Conservation (phyloP, 768 basidiomycete species). For the Tulasnella sp. region DNA sequence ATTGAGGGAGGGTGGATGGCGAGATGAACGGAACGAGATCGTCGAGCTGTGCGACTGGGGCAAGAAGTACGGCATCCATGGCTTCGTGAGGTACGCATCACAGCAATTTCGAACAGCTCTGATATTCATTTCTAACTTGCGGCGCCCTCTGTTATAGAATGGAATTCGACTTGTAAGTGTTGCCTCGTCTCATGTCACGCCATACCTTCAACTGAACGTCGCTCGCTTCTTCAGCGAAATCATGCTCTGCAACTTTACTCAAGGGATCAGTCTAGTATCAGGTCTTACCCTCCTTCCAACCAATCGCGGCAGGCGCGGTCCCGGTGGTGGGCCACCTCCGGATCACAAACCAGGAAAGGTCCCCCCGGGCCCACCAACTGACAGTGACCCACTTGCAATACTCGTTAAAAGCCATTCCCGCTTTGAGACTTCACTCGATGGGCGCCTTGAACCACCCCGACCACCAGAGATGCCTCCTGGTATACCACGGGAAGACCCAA, state of each 20-base stretch:
- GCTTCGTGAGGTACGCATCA: slow-evolving; percentile 3
- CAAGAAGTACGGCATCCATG: slow-evolving; percentile 1
- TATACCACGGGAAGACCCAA: not conserved
- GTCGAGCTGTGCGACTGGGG: slow-evolving; percentile 12
- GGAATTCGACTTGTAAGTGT: slow-evolving; percentile 11
- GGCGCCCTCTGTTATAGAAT: not conserved
- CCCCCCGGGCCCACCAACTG: not conserved
- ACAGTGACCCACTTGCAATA: not conserved
- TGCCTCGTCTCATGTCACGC: not conserved
- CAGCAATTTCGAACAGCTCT: not conserved
- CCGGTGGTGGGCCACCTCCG: not conserved
- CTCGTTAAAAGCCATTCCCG: not conserved
- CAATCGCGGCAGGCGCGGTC: not conserved
- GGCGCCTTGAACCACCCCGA: not conserved
- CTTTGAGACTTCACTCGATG: not conserved
- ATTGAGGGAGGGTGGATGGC: slow-evolving; percentile 1
- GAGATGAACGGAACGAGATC: not conserved
- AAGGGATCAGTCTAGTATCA: not conserved
- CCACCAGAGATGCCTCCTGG: not conserved
- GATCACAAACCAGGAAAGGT: not conserved
- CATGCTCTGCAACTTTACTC: slow-evolving; percentile 4
- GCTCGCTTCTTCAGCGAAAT: not conserved
- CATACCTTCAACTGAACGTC: not conserved
- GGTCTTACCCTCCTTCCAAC: not conserved
- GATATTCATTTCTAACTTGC: not conserved